phyloP scores from a whole-genome alignment of 2,329 filamentous ascomycete species.

The Alternaria sp. region DNA sequence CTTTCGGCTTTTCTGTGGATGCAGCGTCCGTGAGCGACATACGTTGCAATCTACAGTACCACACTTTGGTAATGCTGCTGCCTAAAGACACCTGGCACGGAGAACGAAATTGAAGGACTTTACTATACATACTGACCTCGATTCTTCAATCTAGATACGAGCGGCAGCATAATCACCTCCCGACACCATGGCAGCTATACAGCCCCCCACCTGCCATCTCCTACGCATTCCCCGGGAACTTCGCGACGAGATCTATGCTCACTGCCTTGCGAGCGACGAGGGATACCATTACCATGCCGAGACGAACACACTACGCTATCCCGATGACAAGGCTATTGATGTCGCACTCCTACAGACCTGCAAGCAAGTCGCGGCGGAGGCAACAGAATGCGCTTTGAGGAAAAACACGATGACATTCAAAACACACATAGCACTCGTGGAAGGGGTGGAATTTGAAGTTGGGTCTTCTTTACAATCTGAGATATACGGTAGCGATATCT shows the following conservation, averaged over 20 bases:
- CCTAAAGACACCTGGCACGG: neutral
- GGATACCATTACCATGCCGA: neutral
- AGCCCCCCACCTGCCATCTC: neutral
- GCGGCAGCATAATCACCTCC: neutral
- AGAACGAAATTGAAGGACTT: too few species aligned
- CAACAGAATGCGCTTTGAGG: neutral
- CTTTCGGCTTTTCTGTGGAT: too few species aligned
- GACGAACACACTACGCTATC: neutral
- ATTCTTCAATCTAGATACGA: neutral
- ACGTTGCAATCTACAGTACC: neutral
- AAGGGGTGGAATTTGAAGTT: rapidly evolving
- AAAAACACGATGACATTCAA: neutral
- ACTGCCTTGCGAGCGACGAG: neutral
- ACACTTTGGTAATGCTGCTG: neutral
- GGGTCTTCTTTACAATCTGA: too few species aligned
- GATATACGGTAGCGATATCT: too few species aligned
- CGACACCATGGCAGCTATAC: neutral
- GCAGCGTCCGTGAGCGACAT: neutral
- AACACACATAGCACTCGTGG: neutral
- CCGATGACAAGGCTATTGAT: neutral
- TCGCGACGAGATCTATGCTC: neutral
- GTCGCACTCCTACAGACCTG: neutral
- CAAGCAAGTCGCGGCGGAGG: neutral
- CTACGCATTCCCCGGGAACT: neutral
- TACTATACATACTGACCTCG: neutral